Evolutionary conservation across 768 basidiomycete genomes (phyloP), one percentile per base, ranked within the genome.

Genomic region (Pleurotus salmoneostramineus): DNA sequence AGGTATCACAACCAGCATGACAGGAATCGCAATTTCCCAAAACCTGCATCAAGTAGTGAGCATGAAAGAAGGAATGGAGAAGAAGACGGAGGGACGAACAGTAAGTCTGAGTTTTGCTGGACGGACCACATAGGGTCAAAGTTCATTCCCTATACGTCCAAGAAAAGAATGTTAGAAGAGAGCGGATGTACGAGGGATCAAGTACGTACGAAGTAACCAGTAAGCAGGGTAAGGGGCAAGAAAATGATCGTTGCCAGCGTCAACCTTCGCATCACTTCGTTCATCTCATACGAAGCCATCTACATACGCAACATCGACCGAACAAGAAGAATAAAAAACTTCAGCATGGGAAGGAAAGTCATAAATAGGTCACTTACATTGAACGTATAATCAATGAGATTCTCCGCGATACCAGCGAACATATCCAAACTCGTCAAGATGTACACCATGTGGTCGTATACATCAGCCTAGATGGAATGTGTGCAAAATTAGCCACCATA

Each of bases 201-300:
- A 31, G 49, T 56, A 66, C 66, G 51, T 62, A 76, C 69, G 63
- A 89, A 88, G 69, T 87, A 89, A 50, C 87, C 85, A 15, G 86
- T 88, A 15, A 89, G 76, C 6, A 88, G 72, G 3, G 87, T 88
- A 56, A 90, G 70, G 1, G 87, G 88, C 6, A 90, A 69, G 75
- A 83, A 88, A 64, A 88, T 83, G 64, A 89, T 85, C 0, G 86
- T 89, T 3, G 81, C 83, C 11, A 87, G 71, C 5, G 87, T 89
- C 42, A 90, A 72, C 49, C 81, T 80, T 43, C 83, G 83, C 83
- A 91, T 90, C 49, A 85, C 83, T 67, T 85, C 76, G 65, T 89
- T 89, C 85, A 85, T 89, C 62, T 89, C 83, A 66, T 89, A 85
- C 8, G 87, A 85, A 12, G 84, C 80, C 72, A 87, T 80, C 88